phyloP scores from a whole-genome alignment of 1,284 basidiomycete species.

The Erythrobasidium hasegawianum region DNA sequence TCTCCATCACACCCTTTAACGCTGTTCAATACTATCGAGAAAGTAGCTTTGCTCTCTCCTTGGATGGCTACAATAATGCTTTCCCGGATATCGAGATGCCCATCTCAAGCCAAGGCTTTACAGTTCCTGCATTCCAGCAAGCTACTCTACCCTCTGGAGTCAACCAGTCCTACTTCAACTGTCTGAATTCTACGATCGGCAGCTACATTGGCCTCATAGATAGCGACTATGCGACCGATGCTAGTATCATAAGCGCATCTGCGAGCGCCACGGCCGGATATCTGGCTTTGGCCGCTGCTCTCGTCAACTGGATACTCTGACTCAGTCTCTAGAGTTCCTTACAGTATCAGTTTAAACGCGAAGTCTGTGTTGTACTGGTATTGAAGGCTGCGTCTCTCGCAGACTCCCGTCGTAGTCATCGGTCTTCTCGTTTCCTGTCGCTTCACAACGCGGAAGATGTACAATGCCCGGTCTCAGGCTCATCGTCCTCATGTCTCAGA shows the following conservation, averaged over 20 bases:
- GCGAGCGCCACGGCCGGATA: background rate
- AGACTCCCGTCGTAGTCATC: no score
- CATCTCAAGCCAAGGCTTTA: conserved; percentile 49
- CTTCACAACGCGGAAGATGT: no score
- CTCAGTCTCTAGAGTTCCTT: no score
- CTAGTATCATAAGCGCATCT: background rate
- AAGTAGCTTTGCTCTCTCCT: conserved; percentile 47
- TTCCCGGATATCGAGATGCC: conserved; percentile 52
- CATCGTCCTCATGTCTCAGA: no score
- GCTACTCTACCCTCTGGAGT: conserved; percentile 54
- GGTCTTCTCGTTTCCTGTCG: no score
- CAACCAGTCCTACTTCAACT: conserved; percentile 55
- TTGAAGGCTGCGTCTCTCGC: no score
- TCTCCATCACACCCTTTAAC: conserved; percentile 41
- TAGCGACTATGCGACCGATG: conserved; percentile 26
- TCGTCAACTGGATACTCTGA: background rate
- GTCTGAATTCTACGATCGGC: conserved; percentile 61
- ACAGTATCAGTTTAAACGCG: no score
- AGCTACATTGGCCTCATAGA: conserved; percentile 31
- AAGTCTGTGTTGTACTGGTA: no score
- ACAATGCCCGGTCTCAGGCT: no score
- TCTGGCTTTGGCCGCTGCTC: background rate
- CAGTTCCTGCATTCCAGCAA: conserved; percentile 47
- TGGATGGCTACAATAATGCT: conserved; percentile 66
- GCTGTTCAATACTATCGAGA: conserved; percentile 61